Base-by-base conservation (phyloP, 1,284 basidiomycete genomes). In the Ceratobasidium sp. region DNA sequence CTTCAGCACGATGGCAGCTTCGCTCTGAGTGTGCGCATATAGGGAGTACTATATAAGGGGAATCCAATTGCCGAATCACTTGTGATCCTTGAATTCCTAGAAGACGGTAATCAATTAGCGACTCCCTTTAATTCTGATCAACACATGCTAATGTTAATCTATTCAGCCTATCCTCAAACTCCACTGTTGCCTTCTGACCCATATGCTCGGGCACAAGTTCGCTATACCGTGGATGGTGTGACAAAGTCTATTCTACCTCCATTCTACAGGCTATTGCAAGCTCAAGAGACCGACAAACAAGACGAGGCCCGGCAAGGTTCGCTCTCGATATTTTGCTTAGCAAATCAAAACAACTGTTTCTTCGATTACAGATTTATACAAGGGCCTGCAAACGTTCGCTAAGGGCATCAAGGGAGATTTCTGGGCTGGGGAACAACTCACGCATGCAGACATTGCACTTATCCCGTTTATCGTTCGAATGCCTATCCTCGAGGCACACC, bases 71-170 rank as follows among this genome's bases (percentile, higher is more conserved):
- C 57, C 18, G 69, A 71, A 52, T 71, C 69, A 10, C 57, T 71
- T n/a, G 69, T 71, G 12, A 71, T 71, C 41, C 69, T 71, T 16
- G 69, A 71, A 52, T 71, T 71, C 58, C 57, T 71, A 3, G 69
- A 71, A 26, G 69, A 71, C 52, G 69, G 69, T 71, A 4, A 53
- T 32, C n/a, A 16, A 61, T 30, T 28, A n/a, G n/a, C n/a, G n/a
- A n/a, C 9, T 23, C 14, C 23, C 16, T 43, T 5, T 23, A 23
- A 26, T 2, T 14, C 52, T 6, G 14, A 18, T 26, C 41, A n/a
- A 21, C 32, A 1, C 1, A 2, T 41, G 12, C 1, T 28, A 39
- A 23, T 21, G 26, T 34, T 34, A 9, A 14, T 3, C 16, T 36
- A 2, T 52, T n/a, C n/a, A 71, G 69, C 69, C 18, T 71, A 71